These are phyloP conservation scores for Nannochloris sp. DNA, from an alignment of 139 green algal species.

Conservation along the genomic window DNA sequence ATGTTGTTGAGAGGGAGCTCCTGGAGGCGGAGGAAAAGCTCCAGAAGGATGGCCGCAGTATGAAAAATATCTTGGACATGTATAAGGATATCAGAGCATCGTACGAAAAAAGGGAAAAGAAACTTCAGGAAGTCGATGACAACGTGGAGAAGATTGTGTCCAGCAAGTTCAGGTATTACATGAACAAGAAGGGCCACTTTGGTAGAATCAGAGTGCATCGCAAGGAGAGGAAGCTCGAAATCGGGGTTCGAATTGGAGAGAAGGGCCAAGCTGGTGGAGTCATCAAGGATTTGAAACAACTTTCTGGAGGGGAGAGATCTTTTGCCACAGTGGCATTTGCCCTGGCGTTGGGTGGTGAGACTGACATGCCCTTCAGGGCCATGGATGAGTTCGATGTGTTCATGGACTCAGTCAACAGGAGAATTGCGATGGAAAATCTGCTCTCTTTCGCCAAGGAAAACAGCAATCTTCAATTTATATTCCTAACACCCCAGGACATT, in stretches of 20 bases:
- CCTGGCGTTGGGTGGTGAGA: conserved; percentile 67
- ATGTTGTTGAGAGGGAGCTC: conserved; percentile 17
- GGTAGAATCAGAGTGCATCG: conserved; percentile 36
- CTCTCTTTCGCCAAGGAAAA: conserved; percentile 58
- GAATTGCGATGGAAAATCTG: conserved; percentile 55
- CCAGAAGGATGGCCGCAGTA: background rate
- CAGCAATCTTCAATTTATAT: conserved; percentile 58
- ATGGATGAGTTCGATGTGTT: conserved; percentile 88
- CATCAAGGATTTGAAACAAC: conserved; percentile 46
- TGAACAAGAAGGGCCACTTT: conserved; percentile 36
- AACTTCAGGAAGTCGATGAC: conserved; percentile 15
- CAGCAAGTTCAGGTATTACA: conserved; percentile 23
- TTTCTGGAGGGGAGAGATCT: conserved; percentile 78
- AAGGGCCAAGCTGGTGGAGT: conserved; percentile 1
- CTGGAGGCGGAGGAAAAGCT: conserved; percentile 3
- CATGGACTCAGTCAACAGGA: conserved; percentile 55
- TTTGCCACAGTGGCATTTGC: conserved; percentile 83
- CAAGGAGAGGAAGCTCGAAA: conserved; percentile 9
- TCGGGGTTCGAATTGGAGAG: conserved; percentile 16
- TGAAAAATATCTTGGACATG: background rate
- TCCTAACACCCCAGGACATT: conserved; percentile 68
- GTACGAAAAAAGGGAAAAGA: conserved; percentile 1
- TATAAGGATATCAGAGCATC: background rate
- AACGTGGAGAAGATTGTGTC: conserved; percentile 19
- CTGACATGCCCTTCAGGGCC: conserved; percentile 64